Percentiles rank a stretch among this genome's conserved stretches.
Evolutionary conservation across 768 basidiomycete species (phyloP).

Genomic region (Lactifluus rugatus): DNA sequence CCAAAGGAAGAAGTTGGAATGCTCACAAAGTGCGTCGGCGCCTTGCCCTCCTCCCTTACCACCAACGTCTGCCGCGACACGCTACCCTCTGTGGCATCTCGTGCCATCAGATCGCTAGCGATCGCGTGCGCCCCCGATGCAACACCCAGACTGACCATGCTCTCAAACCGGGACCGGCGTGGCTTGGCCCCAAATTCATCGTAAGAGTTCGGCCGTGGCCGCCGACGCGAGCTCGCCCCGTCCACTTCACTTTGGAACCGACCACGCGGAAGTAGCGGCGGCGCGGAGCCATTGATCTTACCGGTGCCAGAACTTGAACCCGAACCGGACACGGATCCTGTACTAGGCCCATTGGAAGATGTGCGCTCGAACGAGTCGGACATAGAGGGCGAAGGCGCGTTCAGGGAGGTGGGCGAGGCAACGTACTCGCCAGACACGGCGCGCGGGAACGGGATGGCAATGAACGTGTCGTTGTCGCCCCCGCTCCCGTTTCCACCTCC

Average conservation of each 20-base stretch:
- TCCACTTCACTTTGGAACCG: constrained; percentile 72
- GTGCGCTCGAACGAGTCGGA: constrained; percentile 11
- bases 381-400: background rate
- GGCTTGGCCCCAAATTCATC: constrained; percentile 53
- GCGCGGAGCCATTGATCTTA: constrained; percentile 18
- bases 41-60: constrained; percentile 72
- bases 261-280: constrained; percentile 39
- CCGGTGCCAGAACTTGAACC: background rate
- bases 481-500: constrained; percentile 3
- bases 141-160: constrained; percentile 55
- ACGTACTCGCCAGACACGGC: constrained; percentile 44
- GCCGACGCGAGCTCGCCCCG: constrained; percentile 40
- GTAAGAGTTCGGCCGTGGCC: constrained; percentile 53
- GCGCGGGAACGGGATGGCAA: constrained; percentile 55
- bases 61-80: constrained; percentile 59
- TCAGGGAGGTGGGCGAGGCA: constrained; percentile 28
- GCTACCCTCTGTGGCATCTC: constrained; percentile 57
- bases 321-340: background rate
- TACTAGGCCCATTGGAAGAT: background rate
- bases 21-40: constrained; percentile 72
- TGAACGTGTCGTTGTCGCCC: constrained; percentile 25
- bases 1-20: background rate
- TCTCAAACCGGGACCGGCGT: constrained; percentile 57
- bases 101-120: constrained; percentile 54
- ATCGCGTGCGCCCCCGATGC: constrained; percentile 38